Percentiles rank a stretch among this genome's conserved stretches.
Conservation (phyloP, 2,329 filamentous ascomycete genomes). For the Pseudofabraea citricarpa region DNA sequence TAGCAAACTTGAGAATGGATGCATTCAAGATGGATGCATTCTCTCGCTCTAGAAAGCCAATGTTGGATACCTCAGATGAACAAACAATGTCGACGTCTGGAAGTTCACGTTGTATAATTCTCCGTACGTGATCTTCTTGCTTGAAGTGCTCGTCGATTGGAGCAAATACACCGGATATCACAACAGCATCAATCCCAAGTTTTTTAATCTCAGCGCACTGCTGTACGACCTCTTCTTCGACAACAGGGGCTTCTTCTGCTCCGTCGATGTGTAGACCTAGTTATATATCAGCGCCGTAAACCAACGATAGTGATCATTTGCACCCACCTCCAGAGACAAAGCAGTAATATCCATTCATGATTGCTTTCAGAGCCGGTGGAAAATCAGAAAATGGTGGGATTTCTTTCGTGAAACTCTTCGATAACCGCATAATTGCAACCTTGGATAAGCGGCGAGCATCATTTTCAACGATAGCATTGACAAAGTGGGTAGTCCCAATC, state of each 20-base stretch:
- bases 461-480: constrained; percentile 44
- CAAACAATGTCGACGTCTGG: constrained; percentile 42
- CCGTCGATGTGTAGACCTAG: constrained; percentile 22
- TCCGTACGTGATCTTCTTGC: constrained; percentile 44
- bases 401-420: constrained; percentile 38
- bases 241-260: constrained; percentile 33
- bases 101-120: constrained; percentile 40
- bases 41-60: constrained; percentile 49
- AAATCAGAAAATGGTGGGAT: constrained; percentile 43
- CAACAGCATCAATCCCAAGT: constrained; percentile 36
- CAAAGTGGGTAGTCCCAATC: constrained; percentile 38
- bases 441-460: constrained; percentile 39
- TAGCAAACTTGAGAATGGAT: constrained; percentile 51
- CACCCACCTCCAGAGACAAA: constrained; percentile 41
- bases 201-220: constrained; percentile 13
- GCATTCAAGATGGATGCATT: constrained; percentile 61
- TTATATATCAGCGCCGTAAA: constrained; percentile 1
- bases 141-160: constrained; percentile 47
- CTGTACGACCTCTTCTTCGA: constrained; percentile 28
- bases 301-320: neutral
- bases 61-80: constrained; percentile 42
- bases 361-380: constrained; percentile 35
- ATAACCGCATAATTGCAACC: constrained; percentile 45
- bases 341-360: constrained; percentile 42
- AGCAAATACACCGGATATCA: constrained; percentile 50